Base-by-base conservation (phyloP, 176 grass and related monocot species). In the Cocos nucifera region DNA sequence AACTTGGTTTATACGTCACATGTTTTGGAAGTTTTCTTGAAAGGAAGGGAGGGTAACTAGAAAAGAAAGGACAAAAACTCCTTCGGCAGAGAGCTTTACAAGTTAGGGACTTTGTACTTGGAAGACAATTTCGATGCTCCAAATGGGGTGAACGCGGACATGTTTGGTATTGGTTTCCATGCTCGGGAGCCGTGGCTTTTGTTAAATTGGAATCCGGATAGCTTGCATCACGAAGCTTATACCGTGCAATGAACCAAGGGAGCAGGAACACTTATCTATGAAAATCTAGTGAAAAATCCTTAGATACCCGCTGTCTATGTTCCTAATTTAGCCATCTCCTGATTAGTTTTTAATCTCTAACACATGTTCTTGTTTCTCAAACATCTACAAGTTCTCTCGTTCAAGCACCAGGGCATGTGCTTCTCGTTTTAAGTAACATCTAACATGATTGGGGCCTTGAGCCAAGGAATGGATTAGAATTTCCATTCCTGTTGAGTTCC, bases 281-380 rank as follows among this genome's bases (percentile, higher is more conserved):
- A 74, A 50, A 63, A 65, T 74, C 60, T 68, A 68, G 23, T 69
- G 65, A 77, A 23, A 68, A 69, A 61, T 65, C 74, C 51, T 51
- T 69, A 20, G 17, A 69, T 60, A 56, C 35, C 35, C 27, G 20
- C 22, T n/a, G n/a, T n/a, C n/a, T n/a, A n/a, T n/a, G n/a, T n/a
- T n/a, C n/a, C n/a, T n/a, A n/a, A n/a, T n/a, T n/a, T n/a, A n/a
- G n/a, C n/a, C 35, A 30, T 49, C 65, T 57, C 59, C 73, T 29
- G 67, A 71, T 70, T 25, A 69, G 30, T n/a, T n/a, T 50, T 77
- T 79, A 74, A 55, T 63, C 50, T 39, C 20, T 59, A 48, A 77
- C 77, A 80, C 82, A 62, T 82, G 82, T 79, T 35, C 24, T 51
- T 53, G 70, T 70, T 66, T 71, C 56, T 39, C 67, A 44, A 44